A percentile compares a stretch with the other conserved stretches of the same genome.
Conservation (phyloP, 495 filamentous ascomycete species). For the Aspergillus leporis region DNA sequence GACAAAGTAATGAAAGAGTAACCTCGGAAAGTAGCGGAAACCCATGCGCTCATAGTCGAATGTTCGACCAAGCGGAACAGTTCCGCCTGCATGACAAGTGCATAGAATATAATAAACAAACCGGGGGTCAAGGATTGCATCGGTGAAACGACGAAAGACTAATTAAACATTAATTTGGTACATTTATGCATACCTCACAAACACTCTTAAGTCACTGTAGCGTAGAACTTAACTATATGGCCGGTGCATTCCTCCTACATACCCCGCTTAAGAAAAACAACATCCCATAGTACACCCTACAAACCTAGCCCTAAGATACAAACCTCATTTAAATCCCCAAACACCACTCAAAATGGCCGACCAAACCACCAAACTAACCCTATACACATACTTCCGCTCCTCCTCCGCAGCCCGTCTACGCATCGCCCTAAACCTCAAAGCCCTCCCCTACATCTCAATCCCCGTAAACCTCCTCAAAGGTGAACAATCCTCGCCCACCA, state of each 20-base stretch:
- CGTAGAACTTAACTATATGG: background rate
- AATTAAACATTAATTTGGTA: background rate
- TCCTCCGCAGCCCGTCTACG: conserved; percentile 56
- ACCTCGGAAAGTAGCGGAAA: conserved; percentile 29
- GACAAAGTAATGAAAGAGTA: background rate
- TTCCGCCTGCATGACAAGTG: conserved; percentile 17
- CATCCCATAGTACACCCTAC: background rate
- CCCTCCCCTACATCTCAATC: conserved; percentile 40
- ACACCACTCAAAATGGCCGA: conserved; percentile 25
- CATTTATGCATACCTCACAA: background rate
- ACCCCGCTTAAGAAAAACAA: background rate
- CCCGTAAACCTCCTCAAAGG: conserved; percentile 48
- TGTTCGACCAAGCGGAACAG: conserved; percentile 16
- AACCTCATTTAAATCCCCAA: conserved; percentile 2
- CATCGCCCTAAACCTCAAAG: conserved; percentile 50
- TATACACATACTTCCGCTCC: conserved; percentile 57
- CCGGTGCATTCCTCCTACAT: background rate
- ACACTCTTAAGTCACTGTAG: background rate
- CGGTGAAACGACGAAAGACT: background rate
- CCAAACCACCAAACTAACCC: conserved; percentile 28
- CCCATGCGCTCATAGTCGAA: conserved; percentile 24
- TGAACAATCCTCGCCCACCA: conserved; percentile 38
- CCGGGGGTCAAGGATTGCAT: background rate
- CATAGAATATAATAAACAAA: background rate
- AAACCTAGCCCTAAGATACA: background rate